Base-by-base conservation (phyloP, 139 green algal genomes). In the Parachlorella kessleri region DNA sequence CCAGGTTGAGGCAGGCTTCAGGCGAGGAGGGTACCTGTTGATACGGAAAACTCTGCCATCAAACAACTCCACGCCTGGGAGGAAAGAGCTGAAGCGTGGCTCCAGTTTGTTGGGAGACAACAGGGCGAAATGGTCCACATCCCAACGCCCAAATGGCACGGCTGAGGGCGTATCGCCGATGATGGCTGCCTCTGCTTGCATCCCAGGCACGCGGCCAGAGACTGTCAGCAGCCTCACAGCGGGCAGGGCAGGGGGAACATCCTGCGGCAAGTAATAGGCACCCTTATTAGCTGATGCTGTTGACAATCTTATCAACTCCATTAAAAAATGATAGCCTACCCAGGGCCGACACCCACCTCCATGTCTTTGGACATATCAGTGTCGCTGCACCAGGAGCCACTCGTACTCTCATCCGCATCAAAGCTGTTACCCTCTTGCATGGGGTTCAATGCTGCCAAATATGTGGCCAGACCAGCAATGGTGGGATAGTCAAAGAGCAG, bases 401-500 rank as follows among this genome's bases (percentile, higher is more conserved):
- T 59, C 21, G 14, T 59, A 59, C 48, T 33, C 35, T 48, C 70
- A 3, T 32, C 67, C 9, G 35, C 36, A 55, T 35, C 23, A 0
- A 0, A 32, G 53, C 42, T 35, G 37, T 21, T 8, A 26, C 5
- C 18, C 30, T 48, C 63, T 1, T 21, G 48, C 26, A 18, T 4
- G 2, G 66, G 41, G 21, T n/a, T n/a, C n/a, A n/a, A n/a, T n/a
- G n/a, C n/a, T n/a, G n/a, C n/a, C n/a, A 81, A 7, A 35, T 64
- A 24, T 8, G 9, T 6, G 9, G 71, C 59, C 18, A 82, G 68
- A 0, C n/a, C 38, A 0, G 36, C 68, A 3, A 73, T 41, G 4
- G 70, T 73, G 7, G 88, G 88, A 63, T 89, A 91, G 79, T 92
- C 88, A 42, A 91, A 89, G 0, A 83, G 39, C 2, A 89, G n/a